Conservation (phyloP, 1,139 yeast genomes). For the Blastobotrys persicus region DNA sequence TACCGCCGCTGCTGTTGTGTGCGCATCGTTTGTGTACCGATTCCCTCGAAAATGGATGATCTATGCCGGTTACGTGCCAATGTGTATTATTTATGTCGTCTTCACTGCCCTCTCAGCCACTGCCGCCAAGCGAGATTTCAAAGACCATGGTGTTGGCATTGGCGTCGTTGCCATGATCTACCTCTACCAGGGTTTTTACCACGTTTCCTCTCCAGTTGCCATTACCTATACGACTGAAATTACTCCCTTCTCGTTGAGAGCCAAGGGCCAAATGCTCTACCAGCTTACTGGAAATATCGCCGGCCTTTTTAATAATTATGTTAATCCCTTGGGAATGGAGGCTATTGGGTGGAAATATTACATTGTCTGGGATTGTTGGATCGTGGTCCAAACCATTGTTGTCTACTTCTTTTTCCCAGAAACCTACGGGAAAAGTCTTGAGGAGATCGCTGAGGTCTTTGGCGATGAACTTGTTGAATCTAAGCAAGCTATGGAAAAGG, state of each 20-base stretch:
- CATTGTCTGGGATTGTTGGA: conserved; percentile 34
- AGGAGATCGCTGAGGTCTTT: conserved; percentile 55
- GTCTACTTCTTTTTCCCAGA: conserved; percentile 89
- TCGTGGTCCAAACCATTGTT: conserved; percentile 33
- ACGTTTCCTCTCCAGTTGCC: conserved; percentile 29
- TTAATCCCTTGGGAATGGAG: conserved; percentile 42
- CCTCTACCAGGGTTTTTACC: conserved; percentile 22
- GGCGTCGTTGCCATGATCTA: conserved; percentile 26
- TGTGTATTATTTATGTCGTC: conserved; percentile 24
- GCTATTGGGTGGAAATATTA: conserved; percentile 40
- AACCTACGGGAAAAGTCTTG: conserved; percentile 83
- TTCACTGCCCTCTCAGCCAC: conserved; percentile 32
- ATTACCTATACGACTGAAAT: conserved; percentile 55
- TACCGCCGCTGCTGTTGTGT: conserved; percentile 35
- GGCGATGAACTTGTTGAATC: conserved; percentile 20
- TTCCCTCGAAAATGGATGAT: conserved; percentile 40
- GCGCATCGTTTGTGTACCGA: conserved; percentile 35
- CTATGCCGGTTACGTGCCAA: conserved; percentile 33
- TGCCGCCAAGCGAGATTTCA: conserved; percentile 23
- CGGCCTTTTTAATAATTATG: conserved; percentile 45
- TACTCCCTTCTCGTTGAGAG: conserved; percentile 55
- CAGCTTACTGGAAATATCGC: conserved; percentile 50
- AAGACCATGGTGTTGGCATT: conserved; percentile 18
- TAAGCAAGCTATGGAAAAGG: conserved; percentile 6
- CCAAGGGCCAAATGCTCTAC: conserved; percentile 51